Conservation (phyloP, 2,329 filamentous ascomycete genomes). For the Calonectria pseudoreteaudii region DNA sequence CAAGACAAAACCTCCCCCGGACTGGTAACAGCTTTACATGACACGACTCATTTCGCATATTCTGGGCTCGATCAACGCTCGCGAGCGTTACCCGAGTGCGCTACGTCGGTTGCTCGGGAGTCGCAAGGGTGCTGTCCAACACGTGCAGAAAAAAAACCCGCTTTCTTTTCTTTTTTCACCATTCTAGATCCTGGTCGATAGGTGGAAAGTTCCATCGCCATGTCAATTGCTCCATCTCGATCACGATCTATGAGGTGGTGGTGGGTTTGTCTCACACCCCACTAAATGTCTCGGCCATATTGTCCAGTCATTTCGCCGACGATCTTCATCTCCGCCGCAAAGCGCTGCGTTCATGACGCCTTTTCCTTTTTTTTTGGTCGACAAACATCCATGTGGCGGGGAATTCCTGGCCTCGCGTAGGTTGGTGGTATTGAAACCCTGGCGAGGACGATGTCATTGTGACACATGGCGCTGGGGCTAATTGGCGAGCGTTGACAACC, state of each 20-base stretch:
- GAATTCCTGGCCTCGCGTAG: background rate
- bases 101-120: background rate
- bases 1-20: background rate
- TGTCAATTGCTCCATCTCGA: background rate
- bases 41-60: background rate
- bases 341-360: background rate
- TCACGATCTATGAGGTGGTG: background rate
- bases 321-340: slow-evolving; percentile 3
- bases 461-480: background rate
- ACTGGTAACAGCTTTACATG: background rate
- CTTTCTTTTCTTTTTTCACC: background rate
- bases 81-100: background rate
- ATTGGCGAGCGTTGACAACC: background rate
- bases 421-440: background rate
- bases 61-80: background rate
- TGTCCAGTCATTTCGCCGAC: slow-evolving; percentile 4
- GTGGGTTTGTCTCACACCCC: background rate
- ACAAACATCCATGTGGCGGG: background rate
- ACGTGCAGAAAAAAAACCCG: background rate
- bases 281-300: slow-evolving; percentile 2
- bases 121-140: background rate
- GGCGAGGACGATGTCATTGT: background rate
- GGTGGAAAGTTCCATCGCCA: background rate
- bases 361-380: background rate
- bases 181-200: background rate